Evolutionary conservation across 305 asterid species (phyloP).

Genomic region (Fraxinus latifolia): DNA sequence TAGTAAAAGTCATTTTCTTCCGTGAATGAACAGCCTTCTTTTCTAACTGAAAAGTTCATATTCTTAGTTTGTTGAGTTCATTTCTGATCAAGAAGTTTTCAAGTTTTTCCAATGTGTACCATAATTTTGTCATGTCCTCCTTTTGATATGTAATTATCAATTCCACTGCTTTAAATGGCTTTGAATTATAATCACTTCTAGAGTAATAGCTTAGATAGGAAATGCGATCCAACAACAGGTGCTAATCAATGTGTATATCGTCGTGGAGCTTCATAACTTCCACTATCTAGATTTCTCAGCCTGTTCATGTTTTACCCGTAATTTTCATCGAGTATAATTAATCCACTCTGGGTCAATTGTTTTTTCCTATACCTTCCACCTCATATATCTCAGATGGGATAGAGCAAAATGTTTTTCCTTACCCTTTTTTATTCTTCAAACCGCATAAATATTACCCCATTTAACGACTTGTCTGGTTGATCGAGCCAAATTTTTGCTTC

Average conservation of each 20-base stretch:
- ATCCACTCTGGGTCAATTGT: background rate
- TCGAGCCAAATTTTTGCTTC: background rate
- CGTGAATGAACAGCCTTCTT: background rate
- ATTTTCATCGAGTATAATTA: background rate
- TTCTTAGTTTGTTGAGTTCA: background rate
- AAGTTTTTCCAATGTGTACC: conserved; percentile 1
- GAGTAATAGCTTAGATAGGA: background rate
- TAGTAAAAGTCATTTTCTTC: conserved; percentile 2
- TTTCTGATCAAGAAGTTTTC: background rate
- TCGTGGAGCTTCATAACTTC: background rate
- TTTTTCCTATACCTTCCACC: background rate
- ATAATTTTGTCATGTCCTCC: background rate
- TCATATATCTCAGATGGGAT: background rate
- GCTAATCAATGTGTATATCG: background rate
- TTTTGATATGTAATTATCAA: background rate
- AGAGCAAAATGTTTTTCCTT: background rate
- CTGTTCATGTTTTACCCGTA: background rate
- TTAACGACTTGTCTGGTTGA: background rate
- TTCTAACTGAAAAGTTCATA: background rate
- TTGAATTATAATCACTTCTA: background rate
- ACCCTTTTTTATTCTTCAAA: background rate
- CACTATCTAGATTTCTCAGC: background rate
- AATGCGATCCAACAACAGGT: background rate
- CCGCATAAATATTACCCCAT: background rate
- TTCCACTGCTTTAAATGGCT: background rate